Conservation (phyloP, 148 eudicot species). For the Pouteria glomerata region DNA sequence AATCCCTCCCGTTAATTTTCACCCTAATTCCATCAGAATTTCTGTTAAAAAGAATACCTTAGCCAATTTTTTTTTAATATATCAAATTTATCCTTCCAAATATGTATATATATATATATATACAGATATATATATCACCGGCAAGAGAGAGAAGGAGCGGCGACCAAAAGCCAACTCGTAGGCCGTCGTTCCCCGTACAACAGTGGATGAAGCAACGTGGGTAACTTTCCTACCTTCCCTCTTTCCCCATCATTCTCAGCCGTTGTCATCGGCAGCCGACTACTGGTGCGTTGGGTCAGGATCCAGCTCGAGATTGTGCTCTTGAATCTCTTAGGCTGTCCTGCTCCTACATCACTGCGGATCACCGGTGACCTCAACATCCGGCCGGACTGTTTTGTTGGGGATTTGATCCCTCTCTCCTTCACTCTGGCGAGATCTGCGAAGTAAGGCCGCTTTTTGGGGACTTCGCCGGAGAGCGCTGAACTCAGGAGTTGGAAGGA, state of each 20-base stretch:
- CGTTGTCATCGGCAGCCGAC: neutral
- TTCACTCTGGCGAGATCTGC: neutral
- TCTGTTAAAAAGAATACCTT: too few species aligned
- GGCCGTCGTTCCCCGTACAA: too few species aligned
- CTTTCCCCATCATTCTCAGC: slow-evolving; percentile 1
- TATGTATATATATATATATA: too few species aligned
- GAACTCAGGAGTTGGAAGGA: slow-evolving; percentile 1
- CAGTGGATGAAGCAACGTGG: slow-evolving; percentile 30
- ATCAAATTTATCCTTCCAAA: too few species aligned
- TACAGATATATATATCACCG: too few species aligned
- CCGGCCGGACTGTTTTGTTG: slow-evolving; percentile 8
- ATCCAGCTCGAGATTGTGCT: neutral
- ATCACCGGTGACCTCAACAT: slow-evolving; percentile 23
- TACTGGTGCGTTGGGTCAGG: neutral
- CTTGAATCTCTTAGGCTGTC: slow-evolving; percentile 10
- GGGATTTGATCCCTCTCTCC: slow-evolving; percentile 11
- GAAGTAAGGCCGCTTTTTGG: slow-evolving; percentile 4
- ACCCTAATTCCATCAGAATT: too few species aligned
- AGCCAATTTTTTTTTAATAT: too few species aligned
- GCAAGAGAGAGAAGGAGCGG: too few species aligned
- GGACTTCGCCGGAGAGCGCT: slow-evolving; percentile 17
- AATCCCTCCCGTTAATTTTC: too few species aligned
- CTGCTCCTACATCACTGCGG: slow-evolving; percentile 6
- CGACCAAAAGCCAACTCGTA: too few species aligned
- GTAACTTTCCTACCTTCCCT: slow-evolving; percentile 1